These are phyloP conservation scores for Exophiala oligosperma DNA, from an alignment of 2,329 filamentous ascomycete species.

Conservation along the genomic window DNA sequence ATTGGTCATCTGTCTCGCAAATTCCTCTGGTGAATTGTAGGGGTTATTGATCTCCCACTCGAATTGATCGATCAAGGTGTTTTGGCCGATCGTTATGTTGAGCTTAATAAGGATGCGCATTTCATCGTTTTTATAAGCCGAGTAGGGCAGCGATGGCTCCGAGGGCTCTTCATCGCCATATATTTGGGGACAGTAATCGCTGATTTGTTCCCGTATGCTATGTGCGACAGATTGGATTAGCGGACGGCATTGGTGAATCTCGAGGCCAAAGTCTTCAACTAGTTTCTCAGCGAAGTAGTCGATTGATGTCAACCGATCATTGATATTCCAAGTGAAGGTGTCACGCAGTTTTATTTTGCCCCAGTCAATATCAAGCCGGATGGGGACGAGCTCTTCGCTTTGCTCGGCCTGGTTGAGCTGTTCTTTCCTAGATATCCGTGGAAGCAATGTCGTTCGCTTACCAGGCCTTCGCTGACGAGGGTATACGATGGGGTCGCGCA, in stretches of 20 bases:
- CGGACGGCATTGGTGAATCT: constrained; percentile 61
- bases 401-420: constrained; percentile 84
- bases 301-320: constrained; percentile 78
- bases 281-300: constrained; percentile 86
- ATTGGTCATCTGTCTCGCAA: constrained; percentile 82
- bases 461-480: constrained; percentile 75
- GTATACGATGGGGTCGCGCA: constrained; percentile 72
- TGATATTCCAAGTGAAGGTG: constrained; percentile 97
- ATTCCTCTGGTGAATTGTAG: constrained; percentile 89
- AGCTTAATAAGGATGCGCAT: constrained; percentile 96
- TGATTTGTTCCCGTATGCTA: constrained; percentile 81
- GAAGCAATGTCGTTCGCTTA: constrained; percentile 68
- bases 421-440: constrained; percentile 77
- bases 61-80: constrained; percentile 93
- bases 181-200: constrained; percentile 90
- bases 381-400: constrained; percentile 85
- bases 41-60: constrained; percentile 99
- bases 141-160: constrained; percentile 86
- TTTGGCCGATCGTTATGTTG: constrained; percentile 94
- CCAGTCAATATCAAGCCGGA: constrained; percentile 90
- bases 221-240: constrained; percentile 65
- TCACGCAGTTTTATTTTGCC: constrained; percentile 95
- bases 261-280: constrained; percentile 80
- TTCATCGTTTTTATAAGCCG: constrained; percentile 96
- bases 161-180: constrained; percentile 87